Evolutionary conservation across 2,329 filamentous ascomycete species (phyloP), one percentile per base, ranked within the genome.

Genomic region (Pseudogymnoascus verrucosus): DNA sequence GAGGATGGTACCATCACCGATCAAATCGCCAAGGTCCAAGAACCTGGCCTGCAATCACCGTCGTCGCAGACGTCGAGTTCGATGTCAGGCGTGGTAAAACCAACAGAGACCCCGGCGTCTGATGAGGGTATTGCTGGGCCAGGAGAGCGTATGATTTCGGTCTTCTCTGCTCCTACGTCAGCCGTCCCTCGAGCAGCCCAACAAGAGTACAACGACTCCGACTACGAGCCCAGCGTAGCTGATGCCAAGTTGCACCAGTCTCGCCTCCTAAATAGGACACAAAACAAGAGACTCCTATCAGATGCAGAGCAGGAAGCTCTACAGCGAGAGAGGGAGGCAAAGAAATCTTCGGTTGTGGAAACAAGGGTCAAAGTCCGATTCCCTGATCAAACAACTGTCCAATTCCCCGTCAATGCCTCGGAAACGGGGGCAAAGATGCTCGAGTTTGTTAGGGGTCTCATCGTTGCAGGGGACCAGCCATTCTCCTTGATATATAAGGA

Each of bases 361-460:
- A 84, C 96, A 34, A 82, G 85, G 28, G 81, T 98, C 67, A 91
- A 90, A 67, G 84, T 97, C 60, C 89, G 93, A 26, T 93, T 97
- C 69, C 93, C 93, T 0, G 93, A 98, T 73, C 90, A 93, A 69
- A 89, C 87, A 64, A 86, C 88, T 62, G 85, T 92, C 34, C 85
- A 91, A 61, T 88, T 88, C 77, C 82, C 81, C n/a, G 86, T 96
- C 68, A 82, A 80, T 1, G 84, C 85, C 19, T 74, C 79, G 1
- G 88, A 93, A 62, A 91, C 89, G 0, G 89, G 88, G 1, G 80
- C 82, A 2, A 82, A 84, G 61, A 78, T 99, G 1, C 91, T 98
- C 76, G 78, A 80, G 12, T 91, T 89, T 67, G 90, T 96, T 16
- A 81, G 86, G 62, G 80, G 79, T 47, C 85, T 93, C 66, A 87